These are phyloP conservation scores for Fusarium lateritium DNA, from an alignment of 2,329 filamentous ascomycete species.

Conservation along the genomic window DNA sequence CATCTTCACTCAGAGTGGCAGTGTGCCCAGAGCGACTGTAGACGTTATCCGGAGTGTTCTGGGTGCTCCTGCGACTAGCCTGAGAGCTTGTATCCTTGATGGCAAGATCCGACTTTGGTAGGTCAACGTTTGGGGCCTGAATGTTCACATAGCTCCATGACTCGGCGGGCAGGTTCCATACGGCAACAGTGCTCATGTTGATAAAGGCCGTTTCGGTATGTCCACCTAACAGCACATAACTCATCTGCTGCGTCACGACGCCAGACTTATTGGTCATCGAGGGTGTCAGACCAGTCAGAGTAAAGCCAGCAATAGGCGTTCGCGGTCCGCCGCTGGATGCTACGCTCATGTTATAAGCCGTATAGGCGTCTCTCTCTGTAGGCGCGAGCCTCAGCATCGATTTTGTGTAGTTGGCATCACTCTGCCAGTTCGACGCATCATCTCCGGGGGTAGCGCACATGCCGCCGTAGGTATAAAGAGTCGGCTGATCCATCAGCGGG, in stretches of 20 bases:
- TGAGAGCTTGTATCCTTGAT: constrained; percentile 53
- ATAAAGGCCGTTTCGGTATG: constrained; percentile 88
- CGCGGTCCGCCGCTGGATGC: constrained; percentile 71
- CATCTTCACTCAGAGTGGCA: constrained; percentile 84
- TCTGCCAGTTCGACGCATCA: constrained; percentile 71
- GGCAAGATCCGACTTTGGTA: constrained; percentile 69
- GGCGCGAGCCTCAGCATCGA: constrained; percentile 79
- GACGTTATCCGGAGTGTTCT: constrained; percentile 60
- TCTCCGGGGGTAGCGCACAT: constrained; percentile 77
- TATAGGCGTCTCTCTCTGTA: constrained; percentile 46
- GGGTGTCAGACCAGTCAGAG: constrained; percentile 80
- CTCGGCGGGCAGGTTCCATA: constrained; percentile 89
- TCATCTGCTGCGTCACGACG: constrained; percentile 78
- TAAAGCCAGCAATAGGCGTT: constrained; percentile 88
- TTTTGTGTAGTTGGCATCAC: constrained; percentile 82
- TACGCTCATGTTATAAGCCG: constrained; percentile 56
- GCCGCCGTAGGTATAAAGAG: constrained; percentile 85
- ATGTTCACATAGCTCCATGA: constrained; percentile 87
- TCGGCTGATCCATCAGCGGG: constrained; percentile 66
- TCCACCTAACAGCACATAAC: constrained; percentile 86
- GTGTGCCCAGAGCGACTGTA: constrained; percentile 93
- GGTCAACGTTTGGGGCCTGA: constrained; percentile 56
- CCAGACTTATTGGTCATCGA: constrained; percentile 78
- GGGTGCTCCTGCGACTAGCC: constrained; percentile 25
- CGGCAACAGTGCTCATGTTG: constrained; percentile 91